Base-by-base conservation (phyloP, 441 rosid species). In the Populus tomentosa region DNA sequence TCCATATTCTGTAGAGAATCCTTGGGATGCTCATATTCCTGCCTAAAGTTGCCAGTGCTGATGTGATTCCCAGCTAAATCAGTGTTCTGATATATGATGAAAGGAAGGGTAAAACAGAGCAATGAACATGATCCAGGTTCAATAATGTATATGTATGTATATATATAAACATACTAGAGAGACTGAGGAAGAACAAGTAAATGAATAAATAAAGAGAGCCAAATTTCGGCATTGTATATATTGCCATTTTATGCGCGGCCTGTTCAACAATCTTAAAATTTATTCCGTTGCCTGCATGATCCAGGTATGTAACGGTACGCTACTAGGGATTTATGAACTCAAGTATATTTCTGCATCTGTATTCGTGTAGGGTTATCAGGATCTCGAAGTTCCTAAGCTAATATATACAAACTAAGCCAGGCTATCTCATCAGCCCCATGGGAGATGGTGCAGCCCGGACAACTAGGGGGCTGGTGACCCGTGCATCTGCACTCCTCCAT, bases 391-490 rank as follows among this genome's bases (percentile, higher is more conserved):
- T 67, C 23, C 82, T 74, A 62, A 42, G 38, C 53, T 36, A 50
- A 18, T 67, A 69, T 78, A 30, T 76, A 76, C 82, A 63, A 59
- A 38, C 63, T 28, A 68, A 63, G 63, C 80, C 74, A 46, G 14
- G 10, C 77, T 77, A 83, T 77, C 84, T 75, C 75, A 82, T 68
- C 81, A 86, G 71, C 26, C 90, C 88, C 78, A 30, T 53, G 20
- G 65, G 21, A 16, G 86, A 81, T 23, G 82, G 30, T 23, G 78
- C 84, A 16, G 53, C 83, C 65, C 75, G 85, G 76, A 89, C 88
- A 38, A 82, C 88, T 9, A 89, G 69, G 18, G 92, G 88, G 81
- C 87, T 87, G 46, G 78, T 80, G 56, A 87, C 89, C 67, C 80
- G 36, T 53, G 66, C 10, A 38, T 74, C 81, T 75, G 83, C 64